Base-by-base conservation (phyloP, 192 early-diverging fungal species). In the Linnemannia exigua region DNA sequence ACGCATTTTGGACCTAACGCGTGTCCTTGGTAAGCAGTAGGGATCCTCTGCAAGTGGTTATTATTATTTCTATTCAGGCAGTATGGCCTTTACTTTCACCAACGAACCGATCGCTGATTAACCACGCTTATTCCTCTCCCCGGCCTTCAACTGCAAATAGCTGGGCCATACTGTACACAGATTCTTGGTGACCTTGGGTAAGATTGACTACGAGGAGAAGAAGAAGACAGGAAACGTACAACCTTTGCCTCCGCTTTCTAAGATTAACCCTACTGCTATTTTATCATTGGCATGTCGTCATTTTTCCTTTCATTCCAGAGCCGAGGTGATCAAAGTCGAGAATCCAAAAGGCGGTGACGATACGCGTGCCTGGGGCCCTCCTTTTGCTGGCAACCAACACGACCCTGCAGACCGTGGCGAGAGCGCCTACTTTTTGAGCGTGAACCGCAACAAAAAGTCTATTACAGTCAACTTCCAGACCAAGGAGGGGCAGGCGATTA, bases 391-490 rank as follows among this genome's bases (percentile, higher is more conserved):
- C 37, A 88, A 79, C 73, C 20, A 37, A 51, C 50, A 51, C 50
- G 17, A 51, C 50, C 50, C 17, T 19, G 61, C 72, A 3, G n/a
- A 67, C 0, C 50, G 50, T 20, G 41, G 44, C 12, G 50, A 51
- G 17, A 51, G 50, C 50, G 50, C 50, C 50, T 51, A 98, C 85
- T 98, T 96, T 87, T 88, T 98, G 44, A 91, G 93, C 73, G 91
- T 95, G 19, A 98, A 98, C 87, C 91, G 97, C n/a, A 97, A 97
- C 91, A 98, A 98, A 80, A 83, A 91, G 79, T 96, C 95, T 1
- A 90, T 98, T 3, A 92, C 96, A 3, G 84, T 98, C 7, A 94
- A 98, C 75, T 91, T 98, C 76, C 97, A 96, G 86, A 67, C 79
- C 0, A 70, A 77, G 17, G 80, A 83, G 25, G 97, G 96, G 6